Conservation (phyloP, 768 basidiomycete genomes). For the Macrolepiota dolichaula region DNA sequence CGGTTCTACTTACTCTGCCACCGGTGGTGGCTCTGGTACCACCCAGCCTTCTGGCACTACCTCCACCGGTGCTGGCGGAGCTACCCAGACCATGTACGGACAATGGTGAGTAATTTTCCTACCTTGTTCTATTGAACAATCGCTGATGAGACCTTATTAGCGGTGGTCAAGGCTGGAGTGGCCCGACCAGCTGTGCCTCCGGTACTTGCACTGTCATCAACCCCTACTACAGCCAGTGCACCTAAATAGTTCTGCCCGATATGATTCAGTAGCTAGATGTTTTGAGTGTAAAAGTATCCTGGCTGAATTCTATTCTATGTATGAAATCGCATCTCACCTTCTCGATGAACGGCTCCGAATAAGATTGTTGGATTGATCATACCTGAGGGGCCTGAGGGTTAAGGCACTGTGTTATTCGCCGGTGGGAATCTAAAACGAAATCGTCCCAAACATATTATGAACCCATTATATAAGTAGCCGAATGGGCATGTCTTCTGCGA, state of each 20-base stretch:
- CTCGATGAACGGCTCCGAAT: not conserved
- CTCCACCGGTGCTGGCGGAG: not conserved
- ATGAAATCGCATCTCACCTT: not conserved
- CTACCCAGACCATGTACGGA: not conserved
- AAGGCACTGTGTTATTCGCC: too few relatives aligned
- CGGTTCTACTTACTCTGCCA: not conserved
- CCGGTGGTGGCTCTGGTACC: conserved; percentile 9
- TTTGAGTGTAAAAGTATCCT: not conserved
- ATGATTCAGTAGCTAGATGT: not conserved
- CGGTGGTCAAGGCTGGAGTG: not conserved
- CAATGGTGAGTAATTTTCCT: not conserved
- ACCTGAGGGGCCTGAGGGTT: too few relatives aligned
- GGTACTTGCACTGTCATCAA: not conserved
- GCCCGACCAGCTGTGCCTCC: not conserved
- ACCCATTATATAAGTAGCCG: too few relatives aligned
- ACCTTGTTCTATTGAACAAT: not conserved
- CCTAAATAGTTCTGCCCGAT: not conserved
- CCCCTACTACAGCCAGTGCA: not conserved
- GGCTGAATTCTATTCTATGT: not conserved
- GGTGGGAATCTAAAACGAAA: too few relatives aligned
- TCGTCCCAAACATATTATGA: too few relatives aligned
- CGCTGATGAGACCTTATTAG: not conserved
- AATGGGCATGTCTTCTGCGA: too few relatives aligned
- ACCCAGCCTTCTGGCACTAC: not conserved
- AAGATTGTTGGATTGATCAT: not conserved